phyloP scores from a whole-genome alignment of 805 yeast genomes.

The Starmerella bombi region DNA sequence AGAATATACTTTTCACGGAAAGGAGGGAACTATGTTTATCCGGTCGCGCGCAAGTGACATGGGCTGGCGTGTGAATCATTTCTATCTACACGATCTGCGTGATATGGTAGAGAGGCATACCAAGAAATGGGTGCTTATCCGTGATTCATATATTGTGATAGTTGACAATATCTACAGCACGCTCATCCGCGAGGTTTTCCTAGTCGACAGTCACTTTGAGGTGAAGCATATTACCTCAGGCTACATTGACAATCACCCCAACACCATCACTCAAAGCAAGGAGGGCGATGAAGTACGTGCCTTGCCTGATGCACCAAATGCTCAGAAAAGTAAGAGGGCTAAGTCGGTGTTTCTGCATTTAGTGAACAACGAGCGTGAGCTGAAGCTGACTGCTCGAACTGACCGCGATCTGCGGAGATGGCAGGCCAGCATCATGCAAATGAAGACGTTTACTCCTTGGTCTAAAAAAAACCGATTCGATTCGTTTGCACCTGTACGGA shows the following conservation, averaged over 20 bases:
- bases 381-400: slow-evolving; percentile 43
- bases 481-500: slow-evolving; percentile 85
- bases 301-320: background rate
- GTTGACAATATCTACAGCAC: slow-evolving; percentile 80
- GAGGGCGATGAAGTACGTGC: background rate
- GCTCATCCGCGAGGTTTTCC: slow-evolving; percentile 77
- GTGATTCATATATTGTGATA: slow-evolving; percentile 73
- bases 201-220: slow-evolving; percentile 68
- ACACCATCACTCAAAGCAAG: slow-evolving; percentile 12
- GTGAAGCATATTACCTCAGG: slow-evolving; percentile 28
- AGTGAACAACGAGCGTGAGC: slow-evolving; percentile 33
- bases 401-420: slow-evolving; percentile 76
- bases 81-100: slow-evolving; percentile 59
- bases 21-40: slow-evolving; percentile 73
- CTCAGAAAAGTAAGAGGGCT: slow-evolving; percentile 3
- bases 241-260: background rate
- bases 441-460: slow-evolving; percentile 64
- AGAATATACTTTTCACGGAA: slow-evolving; percentile 71
- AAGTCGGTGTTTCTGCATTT: slow-evolving; percentile 23
- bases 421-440: slow-evolving; percentile 54
- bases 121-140: slow-evolving; percentile 78
- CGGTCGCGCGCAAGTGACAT: slow-evolving; percentile 74
- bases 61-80: slow-evolving; percentile 93
- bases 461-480: slow-evolving; percentile 59
- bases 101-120: slow-evolving; percentile 87